These are phyloP conservation scores for Ceratobasidium sp. DNA, from an alignment of 1,284 basidiomycete genomes.

Conservation along the genomic window DNA sequence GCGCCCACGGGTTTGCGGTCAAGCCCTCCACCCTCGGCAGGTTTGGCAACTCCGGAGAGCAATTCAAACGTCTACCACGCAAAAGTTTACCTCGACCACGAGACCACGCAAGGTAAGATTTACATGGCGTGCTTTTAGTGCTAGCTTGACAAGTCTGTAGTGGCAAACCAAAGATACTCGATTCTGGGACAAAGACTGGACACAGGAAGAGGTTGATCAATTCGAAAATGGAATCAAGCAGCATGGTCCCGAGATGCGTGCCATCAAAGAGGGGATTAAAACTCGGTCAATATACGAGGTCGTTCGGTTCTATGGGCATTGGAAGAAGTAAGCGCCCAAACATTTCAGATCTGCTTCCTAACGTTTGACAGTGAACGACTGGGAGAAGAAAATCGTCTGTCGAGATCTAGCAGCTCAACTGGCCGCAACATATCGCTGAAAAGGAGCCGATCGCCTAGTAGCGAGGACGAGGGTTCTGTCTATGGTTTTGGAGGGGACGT, in stretches of 20 bases:
- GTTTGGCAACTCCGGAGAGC: too few species aligned
- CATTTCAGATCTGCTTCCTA: not conserved
- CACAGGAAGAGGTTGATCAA: conserved; percentile 67
- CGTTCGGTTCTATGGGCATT: conserved; percentile 82
- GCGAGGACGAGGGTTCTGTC: conserved; percentile 79
- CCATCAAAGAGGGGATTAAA: conserved; percentile 75
- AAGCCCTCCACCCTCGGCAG: too few species aligned
- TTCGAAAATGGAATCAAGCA: conserved; percentile 77
- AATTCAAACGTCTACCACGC: too few species aligned
- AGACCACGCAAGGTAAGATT: conserved; percentile 40
- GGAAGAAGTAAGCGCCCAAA: conserved; percentile 71
- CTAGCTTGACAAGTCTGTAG: conserved; percentile 50
- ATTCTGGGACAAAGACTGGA: conserved; percentile 76
- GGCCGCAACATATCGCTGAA: conserved; percentile 44
- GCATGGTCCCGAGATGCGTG: conserved; percentile 78
- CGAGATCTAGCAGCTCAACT: conserved; percentile 33
- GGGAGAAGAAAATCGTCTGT: conserved; percentile 39
- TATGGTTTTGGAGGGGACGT: conserved; percentile 34
- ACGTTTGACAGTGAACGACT: conserved; percentile 39
- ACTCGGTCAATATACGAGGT: conserved; percentile 75
- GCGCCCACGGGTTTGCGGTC: too few species aligned
- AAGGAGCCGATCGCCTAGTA: conserved; percentile 51
- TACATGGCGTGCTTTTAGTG: not conserved
- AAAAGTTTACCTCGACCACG: conserved; percentile 13
- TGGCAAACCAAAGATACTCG: conserved; percentile 75